Evolutionary conservation across 495 filamentous ascomycete genomes (phyloP), one percentile per base, ranked within the genome.

Genomic region (Aspergillus conjunctus): DNA sequence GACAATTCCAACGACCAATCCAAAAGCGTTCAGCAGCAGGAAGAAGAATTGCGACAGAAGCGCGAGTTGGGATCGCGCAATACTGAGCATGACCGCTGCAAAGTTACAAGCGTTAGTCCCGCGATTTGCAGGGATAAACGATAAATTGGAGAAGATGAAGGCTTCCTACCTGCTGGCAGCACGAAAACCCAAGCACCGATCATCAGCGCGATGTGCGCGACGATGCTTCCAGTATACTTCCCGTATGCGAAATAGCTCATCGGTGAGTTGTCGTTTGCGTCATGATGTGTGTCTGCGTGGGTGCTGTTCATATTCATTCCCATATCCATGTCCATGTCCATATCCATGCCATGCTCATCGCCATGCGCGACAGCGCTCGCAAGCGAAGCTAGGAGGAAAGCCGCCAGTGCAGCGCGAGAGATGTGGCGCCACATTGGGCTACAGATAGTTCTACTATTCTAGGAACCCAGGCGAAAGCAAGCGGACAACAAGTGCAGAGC

Each of bases 131-230:
- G 41, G 34, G 31, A 34, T 43, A 30, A 41, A 34, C 45, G 43
- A n/a, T 26, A 21, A 26, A 56, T 20, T 9, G 30, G n/a, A 50
- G 32, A 34, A 32, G 3, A 15, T 30, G 18, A 33, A 39, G 26
- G 53, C 5, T 11, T n/a, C 87, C 73, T 79, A 95, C 92, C 87
- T 66, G 88, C 74, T 32, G 94, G 93, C 52, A 98, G 81, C 53
- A 96, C 67, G 51, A 97, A 85, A 50, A 92, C 81, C 94, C 94
- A 98, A 14, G 81, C 85, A 17, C 91, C 34, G 15, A 87, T 77
- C 90, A 96, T 95, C 43, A 96, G 76, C 4, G 73, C 78, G 46
- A 96, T 91, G 69, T 98, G 94, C 32, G 81, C 85, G 49, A 89
- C 77, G 67, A 98, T 89, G 54, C 87, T 76, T 7, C 81, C 79